A percentile compares a stretch with the other conserved stretches of the same genome.
Conservation (phyloP, 2,329 filamentous ascomycete genomes). For the Hypomyces rosellus region DNA sequence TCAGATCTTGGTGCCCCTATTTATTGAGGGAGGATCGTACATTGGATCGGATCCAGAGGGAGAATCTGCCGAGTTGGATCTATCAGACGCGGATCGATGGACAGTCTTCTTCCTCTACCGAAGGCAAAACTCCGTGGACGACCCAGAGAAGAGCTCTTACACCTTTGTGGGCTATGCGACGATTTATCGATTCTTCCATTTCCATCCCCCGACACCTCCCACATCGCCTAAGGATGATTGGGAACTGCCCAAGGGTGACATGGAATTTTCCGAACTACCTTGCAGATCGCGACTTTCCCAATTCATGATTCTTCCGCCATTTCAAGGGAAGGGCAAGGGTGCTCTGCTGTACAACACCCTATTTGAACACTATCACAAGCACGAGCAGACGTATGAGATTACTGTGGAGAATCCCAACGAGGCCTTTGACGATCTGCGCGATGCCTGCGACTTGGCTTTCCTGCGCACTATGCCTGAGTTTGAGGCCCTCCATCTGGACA, state of each 20-base stretch:
- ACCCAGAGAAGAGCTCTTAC: constrained; percentile 54
- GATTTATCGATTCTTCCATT: constrained; percentile 77
- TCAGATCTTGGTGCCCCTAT: constrained; percentile 77
- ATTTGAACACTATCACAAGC: constrained; percentile 61
- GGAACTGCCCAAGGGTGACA: constrained; percentile 39
- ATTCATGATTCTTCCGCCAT: constrained; percentile 84
- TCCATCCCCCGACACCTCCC: constrained; percentile 42
- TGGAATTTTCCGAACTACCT: constrained; percentile 56
- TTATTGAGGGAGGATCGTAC: constrained; percentile 86
- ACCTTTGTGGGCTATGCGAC: constrained; percentile 85
- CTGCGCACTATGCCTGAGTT: constrained; percentile 57
- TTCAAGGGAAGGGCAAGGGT: constrained; percentile 75
- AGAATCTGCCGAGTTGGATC: constrained; percentile 57
- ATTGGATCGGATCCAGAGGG: constrained; percentile 46
- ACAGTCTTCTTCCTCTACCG: constrained; percentile 83
- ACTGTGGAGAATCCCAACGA: constrained; percentile 94
- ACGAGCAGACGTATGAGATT: constrained; percentile 68
- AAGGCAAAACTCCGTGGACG: constrained; percentile 42
- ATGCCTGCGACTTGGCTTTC: constrained; percentile 64
- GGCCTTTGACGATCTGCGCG: constrained; percentile 72
- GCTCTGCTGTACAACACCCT: constrained; percentile 75
- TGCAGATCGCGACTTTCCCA: constrained; percentile 84
- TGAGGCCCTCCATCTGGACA: constrained; percentile 48
- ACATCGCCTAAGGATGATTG: constrained; percentile 33
- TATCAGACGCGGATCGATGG: constrained; percentile 76